phyloP scores from a whole-genome alignment of 2,329 filamentous ascomycete genomes.

The Aureobasidium lini region DNA sequence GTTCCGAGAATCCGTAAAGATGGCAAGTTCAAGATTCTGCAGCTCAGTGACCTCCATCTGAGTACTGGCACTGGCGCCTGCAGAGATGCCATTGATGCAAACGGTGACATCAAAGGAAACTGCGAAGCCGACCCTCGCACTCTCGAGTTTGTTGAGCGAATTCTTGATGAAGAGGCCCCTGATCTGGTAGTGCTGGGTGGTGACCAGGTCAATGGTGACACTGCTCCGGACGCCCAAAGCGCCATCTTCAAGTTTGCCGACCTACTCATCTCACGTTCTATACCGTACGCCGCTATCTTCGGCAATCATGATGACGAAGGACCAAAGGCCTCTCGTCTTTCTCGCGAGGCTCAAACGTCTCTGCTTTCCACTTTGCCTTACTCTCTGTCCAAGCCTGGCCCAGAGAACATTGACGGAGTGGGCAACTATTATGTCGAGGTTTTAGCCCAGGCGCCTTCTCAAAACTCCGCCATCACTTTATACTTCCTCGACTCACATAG shows the following conservation, averaged over 20 bases:
- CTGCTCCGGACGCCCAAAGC: conserved; percentile 81
- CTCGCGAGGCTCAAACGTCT: conserved; percentile 71
- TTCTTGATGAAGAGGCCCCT: conserved; percentile 88
- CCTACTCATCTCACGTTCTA: conserved; percentile 74
- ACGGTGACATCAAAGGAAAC: conserved; percentile 60
- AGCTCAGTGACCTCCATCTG: conserved; percentile 88
- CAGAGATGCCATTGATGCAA: conserved; percentile 72
- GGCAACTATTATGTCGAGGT: conserved; percentile 95
- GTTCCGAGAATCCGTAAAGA: conserved; percentile 74
- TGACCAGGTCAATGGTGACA: conserved; percentile 93
- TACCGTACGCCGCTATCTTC: conserved; percentile 90
- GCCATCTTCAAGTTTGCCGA: conserved; percentile 90
- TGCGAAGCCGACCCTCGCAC: conserved; percentile 92
- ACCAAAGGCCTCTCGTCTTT: conserved; percentile 46
- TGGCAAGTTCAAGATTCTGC: conserved; percentile 95
- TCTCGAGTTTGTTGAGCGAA: conserved; percentile 73
- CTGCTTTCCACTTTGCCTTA: conserved; percentile 82
- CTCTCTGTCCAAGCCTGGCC: conserved; percentile 77
- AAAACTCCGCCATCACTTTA: conserved; percentile 87
- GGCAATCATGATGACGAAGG: conserved; percentile 97
- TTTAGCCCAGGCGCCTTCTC: conserved; percentile 66
- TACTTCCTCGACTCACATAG: conserved; percentile 91
- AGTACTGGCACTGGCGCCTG: conserved; percentile 83
- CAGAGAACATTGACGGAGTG: conserved; percentile 76
- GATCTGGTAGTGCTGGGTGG: conserved; percentile 87